A percentile compares a stretch with the other conserved stretches of the same genome.
Conservation (phyloP, 495 filamentous ascomycete species). For the Neurospora terricola region DNA sequence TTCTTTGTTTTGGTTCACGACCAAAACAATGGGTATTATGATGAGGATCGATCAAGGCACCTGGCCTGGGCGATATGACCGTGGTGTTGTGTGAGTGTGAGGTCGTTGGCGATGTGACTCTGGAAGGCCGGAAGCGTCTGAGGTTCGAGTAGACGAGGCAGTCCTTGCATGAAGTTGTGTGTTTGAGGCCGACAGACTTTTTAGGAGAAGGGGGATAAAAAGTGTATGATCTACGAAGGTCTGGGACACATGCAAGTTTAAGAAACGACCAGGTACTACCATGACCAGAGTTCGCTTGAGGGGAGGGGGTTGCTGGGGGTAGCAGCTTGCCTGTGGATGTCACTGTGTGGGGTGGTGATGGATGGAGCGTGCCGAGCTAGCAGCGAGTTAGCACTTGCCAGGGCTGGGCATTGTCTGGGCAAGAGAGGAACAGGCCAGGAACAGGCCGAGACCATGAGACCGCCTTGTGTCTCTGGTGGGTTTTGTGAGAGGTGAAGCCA, state of each 20-base stretch:
- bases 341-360: neutral
- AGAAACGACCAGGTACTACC: constrained; percentile 29
- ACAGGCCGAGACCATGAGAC: neutral
- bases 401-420: neutral
- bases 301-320: constrained; percentile 3
- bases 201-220: constrained; percentile 25
- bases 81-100: neutral
- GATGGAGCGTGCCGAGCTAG: neutral
- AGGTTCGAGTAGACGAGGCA: neutral
- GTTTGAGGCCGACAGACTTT: constrained; percentile 11
- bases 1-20: neutral
- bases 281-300: neutral
- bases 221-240: constrained; percentile 29
- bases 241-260: constrained; percentile 33
- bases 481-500: neutral
- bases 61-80: neutral
- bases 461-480: neutral
- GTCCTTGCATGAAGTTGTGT: neutral
- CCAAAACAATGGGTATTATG: neutral
- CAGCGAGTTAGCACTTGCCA: neutral
- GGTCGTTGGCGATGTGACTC: neutral
- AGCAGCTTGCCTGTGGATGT: neutral
- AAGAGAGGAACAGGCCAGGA: neutral
- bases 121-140: neutral
- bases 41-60: neutral